Base-by-base conservation (phyloP, 2,329 filamentous ascomycete species). In the Periconia sp. region DNA sequence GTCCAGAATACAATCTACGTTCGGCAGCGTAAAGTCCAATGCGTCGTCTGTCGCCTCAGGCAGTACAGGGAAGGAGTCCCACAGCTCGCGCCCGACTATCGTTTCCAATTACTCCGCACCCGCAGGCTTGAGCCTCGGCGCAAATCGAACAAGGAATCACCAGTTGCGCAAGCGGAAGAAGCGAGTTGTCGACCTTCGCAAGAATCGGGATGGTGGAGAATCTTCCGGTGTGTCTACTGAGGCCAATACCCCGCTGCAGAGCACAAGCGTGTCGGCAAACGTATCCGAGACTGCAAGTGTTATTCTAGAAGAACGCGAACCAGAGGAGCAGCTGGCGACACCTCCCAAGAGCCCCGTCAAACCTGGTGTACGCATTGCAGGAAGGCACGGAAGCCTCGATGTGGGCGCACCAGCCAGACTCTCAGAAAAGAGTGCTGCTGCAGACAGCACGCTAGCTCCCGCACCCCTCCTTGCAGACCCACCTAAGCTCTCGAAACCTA, bases 141-240 rank as follows among this genome's bases (percentile, higher is more conserved):
- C 81, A 3, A 79, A 78, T 39, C 76, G 81, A 34, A 74, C 79
- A 30, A 82, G 87, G 52, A 74, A 84, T 3, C 80, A 83, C 48
- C 77, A 79, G 16, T 78, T 82, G 23, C 82, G 88, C 40, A 92
- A 89, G 73, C 88, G 89, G 77, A 95, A 92, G 80, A 89, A 83
- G 45, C 80, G 89, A 15, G 85, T 95, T 11, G 88, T 95, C 47
- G 90, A 95, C 61, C 76, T 95, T 11, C 81, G 89, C n/a, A 83
- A 80, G 48, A 76, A 81, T 49, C 81, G 80, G 57, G 78, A 79
- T 45, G 69, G 65, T 10, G 67, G 66, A 37, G 73, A 75, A 26
- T 69, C 65, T 21, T 77, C 78, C 18, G 74, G 74, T 26, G 68
- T 75, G 19, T 81, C 78, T 25, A 81, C 81, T 10, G 75, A 75